phyloP scores from a whole-genome alignment of 768 basidiomycete species.

The Suillus fuscotomentosus region DNA sequence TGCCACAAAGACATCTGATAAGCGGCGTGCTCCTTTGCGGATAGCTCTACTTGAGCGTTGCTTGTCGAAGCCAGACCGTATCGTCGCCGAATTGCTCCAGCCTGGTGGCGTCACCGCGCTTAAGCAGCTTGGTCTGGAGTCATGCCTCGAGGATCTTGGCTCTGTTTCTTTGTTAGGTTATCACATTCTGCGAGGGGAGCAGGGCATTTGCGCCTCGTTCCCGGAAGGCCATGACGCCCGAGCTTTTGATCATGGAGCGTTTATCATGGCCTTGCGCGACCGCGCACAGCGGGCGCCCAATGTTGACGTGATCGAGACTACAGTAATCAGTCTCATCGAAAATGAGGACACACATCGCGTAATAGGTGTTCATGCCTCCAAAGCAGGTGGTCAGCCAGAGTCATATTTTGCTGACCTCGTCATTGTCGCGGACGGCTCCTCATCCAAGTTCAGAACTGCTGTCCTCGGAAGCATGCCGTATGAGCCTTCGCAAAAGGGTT shows the following conservation, averaged over 20 bases:
- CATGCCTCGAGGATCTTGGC: slow-evolving; percentile 76
- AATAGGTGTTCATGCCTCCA: too few relatives aligned
- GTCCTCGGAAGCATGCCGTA: too few relatives aligned
- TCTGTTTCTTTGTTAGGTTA: slow-evolving; percentile 78
- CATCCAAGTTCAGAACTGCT: too few relatives aligned
- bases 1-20: slow-evolving; percentile 42
- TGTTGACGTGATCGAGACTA: too few relatives aligned
- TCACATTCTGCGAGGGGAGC: slow-evolving; percentile 57
- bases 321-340: too few relatives aligned
- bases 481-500: too few relatives aligned
- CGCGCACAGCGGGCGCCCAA: too few relatives aligned
- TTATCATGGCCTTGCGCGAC: slow-evolving; percentile 71
- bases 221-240: slow-evolving; percentile 63
- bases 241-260: slow-evolving; percentile 86
- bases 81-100: slow-evolving; percentile 92
- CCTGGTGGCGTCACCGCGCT: slow-evolving; percentile 79
- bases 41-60: slow-evolving; percentile 85
- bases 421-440: too few relatives aligned
- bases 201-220: slow-evolving; percentile 83
- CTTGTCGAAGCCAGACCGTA: slow-evolving; percentile 83
- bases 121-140: slow-evolving; percentile 62
- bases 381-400: too few relatives aligned
- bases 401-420: too few relatives aligned
- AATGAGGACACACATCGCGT: too few relatives aligned
- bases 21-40: slow-evolving; percentile 49